Base-by-base conservation (phyloP, 495 filamentous ascomycete genomes). In the Staphylotrichum longicolle region DNA sequence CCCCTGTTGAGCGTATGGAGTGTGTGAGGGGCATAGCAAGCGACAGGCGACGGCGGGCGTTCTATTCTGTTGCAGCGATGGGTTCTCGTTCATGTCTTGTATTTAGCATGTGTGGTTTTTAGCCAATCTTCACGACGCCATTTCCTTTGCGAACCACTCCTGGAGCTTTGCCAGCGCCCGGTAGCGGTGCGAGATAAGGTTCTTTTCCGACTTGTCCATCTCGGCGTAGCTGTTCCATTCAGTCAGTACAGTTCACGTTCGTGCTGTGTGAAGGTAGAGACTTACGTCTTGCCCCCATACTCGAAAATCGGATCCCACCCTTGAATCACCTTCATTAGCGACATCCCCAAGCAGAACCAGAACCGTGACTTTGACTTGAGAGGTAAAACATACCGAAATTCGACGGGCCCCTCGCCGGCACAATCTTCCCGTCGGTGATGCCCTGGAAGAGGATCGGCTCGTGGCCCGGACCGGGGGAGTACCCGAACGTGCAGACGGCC, bases 291-390 rank as follows among this genome's bases (percentile, higher is more conserved):
- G 51, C 93, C 93, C 64, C 93, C 84, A 67, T 94, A 93, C 76
- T 99, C 94, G 67, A 99, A 99, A 52, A 96, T 89, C 0, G 95
- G 85, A 71, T 99, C 94, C 94, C 95, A 98, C 11, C 92, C 92
- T 91, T 46, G 5, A 14, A 3, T 44, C 3, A 27, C 49, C 37
- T 1, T 12, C 5, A 33, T 58, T 10, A 58, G 46, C 55, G 15
- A 15, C 32, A 0, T 27, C 20, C 20, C 20, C 20, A 27, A 27
- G 20, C 20, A 27, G 20, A 27, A 27, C 20, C 20, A 27, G 20
- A 27, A 27, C 20, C 20, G 20, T 27, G 20, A 1, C 20, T 27
- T 27, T 27, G 49, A 27, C 15, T 4, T 20, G 10, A 37, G 44
- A 9, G 39, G 8, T 7, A 35, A 54, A 46, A 81, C 86, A 65